phyloP scores from a whole-genome alignment of 352 stramenopile genomes.

The Globisporangium splendens region DNA sequence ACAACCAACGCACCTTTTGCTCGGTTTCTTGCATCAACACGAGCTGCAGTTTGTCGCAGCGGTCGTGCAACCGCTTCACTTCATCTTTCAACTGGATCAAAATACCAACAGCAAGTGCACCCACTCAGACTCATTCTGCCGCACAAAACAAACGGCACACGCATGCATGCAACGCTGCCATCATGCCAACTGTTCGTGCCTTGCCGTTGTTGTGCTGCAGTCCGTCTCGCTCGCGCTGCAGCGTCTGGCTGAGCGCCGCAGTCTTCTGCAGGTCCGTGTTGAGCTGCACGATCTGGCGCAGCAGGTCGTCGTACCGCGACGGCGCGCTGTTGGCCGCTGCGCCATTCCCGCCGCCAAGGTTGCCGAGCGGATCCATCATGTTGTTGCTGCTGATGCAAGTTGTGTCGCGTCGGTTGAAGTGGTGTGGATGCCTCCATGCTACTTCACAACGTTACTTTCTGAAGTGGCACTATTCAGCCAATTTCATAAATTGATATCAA shows the following conservation, averaged over 20 bases:
- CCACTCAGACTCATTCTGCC: too few relatives aligned
- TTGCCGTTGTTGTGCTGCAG: conserved; percentile 59
- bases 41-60: conserved; percentile 77
- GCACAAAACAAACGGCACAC: neutral
- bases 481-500: too few relatives aligned
- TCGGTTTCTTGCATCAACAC: conserved; percentile 81
- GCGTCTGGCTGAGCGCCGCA: conserved; percentile 67
- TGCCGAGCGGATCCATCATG: conserved; percentile 7
- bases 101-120: too few relatives aligned
- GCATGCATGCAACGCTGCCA: neutral
- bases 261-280: conserved; percentile 85
- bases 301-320: conserved; percentile 65
- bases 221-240: conserved; percentile 74
- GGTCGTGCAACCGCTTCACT: conserved; percentile 58
- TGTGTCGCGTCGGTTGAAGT: neutral
- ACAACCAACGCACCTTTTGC: conserved; percentile 44
- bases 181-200: neutral
- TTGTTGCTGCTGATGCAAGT: too few relatives aligned
- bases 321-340: too few relatives aligned
- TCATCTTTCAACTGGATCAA: conserved; percentile 53
- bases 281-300: conserved; percentile 82
- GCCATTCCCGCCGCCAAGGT: neutral
- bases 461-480: too few relatives aligned
- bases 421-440: neutral
- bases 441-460: conserved; percentile 9